phyloP scores from a whole-genome alignment of 179 eudicot species.

The Silene noctiflora region DNA sequence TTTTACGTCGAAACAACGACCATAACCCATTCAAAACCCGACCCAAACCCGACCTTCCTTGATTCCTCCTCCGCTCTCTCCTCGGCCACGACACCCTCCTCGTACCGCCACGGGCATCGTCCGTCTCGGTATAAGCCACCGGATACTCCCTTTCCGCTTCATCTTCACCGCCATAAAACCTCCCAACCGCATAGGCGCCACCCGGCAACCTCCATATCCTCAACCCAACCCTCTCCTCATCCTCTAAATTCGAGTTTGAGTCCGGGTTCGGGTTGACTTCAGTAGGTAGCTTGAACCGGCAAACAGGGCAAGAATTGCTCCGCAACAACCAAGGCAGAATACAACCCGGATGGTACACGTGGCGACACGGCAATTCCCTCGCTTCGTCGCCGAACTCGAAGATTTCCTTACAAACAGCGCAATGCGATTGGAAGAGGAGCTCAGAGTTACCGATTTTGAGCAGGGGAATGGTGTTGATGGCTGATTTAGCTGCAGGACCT shows the following conservation, averaged over 20 bases:
- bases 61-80: constrained; percentile 15
- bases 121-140: constrained; percentile 79
- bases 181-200: constrained; percentile 52
- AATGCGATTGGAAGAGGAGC: constrained; percentile 27
- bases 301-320: constrained; percentile 51
- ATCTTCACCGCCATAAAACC: constrained; percentile 39
- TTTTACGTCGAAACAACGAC: constrained; percentile 30
- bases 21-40: constrained; percentile 29
- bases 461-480: constrained; percentile 19
- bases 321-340: constrained; percentile 47
- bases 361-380: constrained; percentile 49
- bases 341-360: constrained; percentile 47
- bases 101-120: constrained; percentile 39
- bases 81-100: constrained; percentile 35
- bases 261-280: constrained; percentile 8
- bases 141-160: constrained; percentile 55
- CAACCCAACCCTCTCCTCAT: constrained; percentile 32
- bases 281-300: constrained; percentile 39
- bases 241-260: constrained; percentile 2
- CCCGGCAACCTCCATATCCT: constrained; percentile 53
- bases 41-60: constrained; percentile 34
- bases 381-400: constrained; percentile 34
- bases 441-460: constrained; percentile 21
- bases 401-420: constrained; percentile 49
- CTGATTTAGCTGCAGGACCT: background rate